Evolutionary conservation across 345 rosid species (phyloP).

Genomic region (Eucalyptus grandis): DNA sequence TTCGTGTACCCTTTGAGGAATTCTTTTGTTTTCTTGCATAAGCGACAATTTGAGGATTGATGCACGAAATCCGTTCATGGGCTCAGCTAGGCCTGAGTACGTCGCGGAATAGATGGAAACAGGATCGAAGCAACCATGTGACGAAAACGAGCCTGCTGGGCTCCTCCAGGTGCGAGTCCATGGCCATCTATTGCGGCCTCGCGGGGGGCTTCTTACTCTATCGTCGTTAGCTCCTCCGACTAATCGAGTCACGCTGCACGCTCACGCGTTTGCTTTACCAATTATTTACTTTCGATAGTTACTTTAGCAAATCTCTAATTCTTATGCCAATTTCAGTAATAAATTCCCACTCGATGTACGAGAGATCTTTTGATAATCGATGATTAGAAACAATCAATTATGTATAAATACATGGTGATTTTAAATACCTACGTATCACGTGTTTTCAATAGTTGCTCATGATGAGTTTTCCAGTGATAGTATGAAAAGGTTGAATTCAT

Average conservation of each 20-base stretch:
- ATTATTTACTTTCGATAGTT: neutral
- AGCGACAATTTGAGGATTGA: neutral
- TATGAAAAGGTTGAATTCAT: neutral
- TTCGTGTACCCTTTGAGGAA: neutral
- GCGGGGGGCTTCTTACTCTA: neutral
- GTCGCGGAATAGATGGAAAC: neutral
- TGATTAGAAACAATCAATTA: neutral
- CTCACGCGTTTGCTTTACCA: neutral
- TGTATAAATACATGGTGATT: neutral
- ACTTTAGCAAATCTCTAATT: neutral
- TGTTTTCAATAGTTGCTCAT: neutral
- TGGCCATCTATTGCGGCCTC: neutral
- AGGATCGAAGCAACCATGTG: neutral
- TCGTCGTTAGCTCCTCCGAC: neutral
- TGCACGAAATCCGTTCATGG: neutral
- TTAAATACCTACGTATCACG: neutral
- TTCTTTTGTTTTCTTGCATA: neutral
- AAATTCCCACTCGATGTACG: neutral
- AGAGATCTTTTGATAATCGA: neutral
- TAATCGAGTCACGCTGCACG: neutral
- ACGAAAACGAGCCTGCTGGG: neutral
- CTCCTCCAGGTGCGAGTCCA: neutral
- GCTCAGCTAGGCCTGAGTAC: neutral
- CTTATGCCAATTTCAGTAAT: neutral
- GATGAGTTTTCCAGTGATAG: neutral